Evolutionary conservation across 225 moss, liverwort and hornwort species (phyloP), one percentile per base, ranked within the genome.

Genomic region (Sphagnum contortum): DNA sequence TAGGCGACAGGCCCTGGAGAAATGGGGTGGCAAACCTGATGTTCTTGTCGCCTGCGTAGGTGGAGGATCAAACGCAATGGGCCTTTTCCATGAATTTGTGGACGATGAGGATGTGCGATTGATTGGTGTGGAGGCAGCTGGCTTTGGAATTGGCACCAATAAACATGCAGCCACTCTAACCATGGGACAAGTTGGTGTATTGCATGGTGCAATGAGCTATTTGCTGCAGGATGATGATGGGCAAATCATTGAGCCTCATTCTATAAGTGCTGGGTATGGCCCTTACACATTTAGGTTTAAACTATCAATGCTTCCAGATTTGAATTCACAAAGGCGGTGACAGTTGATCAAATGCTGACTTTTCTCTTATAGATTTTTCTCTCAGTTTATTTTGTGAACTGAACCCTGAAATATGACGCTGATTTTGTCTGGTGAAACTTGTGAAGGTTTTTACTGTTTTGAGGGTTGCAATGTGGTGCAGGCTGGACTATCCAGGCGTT

Each of bases 201-300:
- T 98, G 44, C 96, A 98, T 65, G 96, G 96, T 70, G 88, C 96
- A 5, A 98, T 98, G 96, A 98, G 96, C 74, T 98, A 98, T 71
- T 77, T 92, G 69, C 80, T 98, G 55, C 96, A 98, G 69, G 96
- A 98, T 65, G 74, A 66, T 8, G 88, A 87, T 65, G 96, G 96
- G 14, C 96, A 92, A 68, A 88, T 98, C 55, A 85, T 89, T 64
- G 96, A 98, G 77, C 96, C 96, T 12, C 92, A 98, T 79, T 98
- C 96, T 44, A 98, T 98, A 44, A 92, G 96, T 63, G 96, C 96
- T 49, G 96, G 96, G 94, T 91, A 83, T 12, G 29, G 29, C 29
- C 29, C 29, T 29, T 29, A 64, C 29, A 12, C 12, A 14, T 5
- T 3, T 13, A 5, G 2, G 3, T 48, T 64, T 48, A 47, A 64